Percentiles rank a stretch among this genome's conserved stretches.
phyloP scores from a whole-genome alignment of 1,284 basidiomycete genomes.

The Erythrobasidium hasegawianum region DNA sequence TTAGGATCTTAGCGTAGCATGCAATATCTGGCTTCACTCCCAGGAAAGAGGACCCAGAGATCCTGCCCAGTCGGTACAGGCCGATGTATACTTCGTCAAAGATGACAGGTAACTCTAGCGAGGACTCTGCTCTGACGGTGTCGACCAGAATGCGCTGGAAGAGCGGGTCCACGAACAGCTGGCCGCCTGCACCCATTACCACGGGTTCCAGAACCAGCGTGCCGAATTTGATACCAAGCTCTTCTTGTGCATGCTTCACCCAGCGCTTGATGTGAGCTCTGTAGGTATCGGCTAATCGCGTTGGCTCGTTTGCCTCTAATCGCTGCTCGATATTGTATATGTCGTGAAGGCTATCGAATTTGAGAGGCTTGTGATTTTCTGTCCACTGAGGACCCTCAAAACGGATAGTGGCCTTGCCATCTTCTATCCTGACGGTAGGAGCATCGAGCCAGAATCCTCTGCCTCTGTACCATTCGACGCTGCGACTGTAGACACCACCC shows the following conservation, averaged over 20 bases:
- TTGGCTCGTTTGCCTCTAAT: slow-evolving; percentile 52
- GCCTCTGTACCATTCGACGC: slow-evolving; percentile 90
- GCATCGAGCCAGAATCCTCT: slow-evolving; percentile 92
- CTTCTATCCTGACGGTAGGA: slow-evolving; percentile 66
- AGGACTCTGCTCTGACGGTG: slow-evolving; percentile 57
- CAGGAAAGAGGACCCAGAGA: slow-evolving; percentile 63
- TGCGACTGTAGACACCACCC: slow-evolving; percentile 71
- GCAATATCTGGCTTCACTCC: slow-evolving; percentile 77
- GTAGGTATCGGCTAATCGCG: slow-evolving; percentile 62
- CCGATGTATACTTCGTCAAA: slow-evolving; percentile 97
- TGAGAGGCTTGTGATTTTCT: background rate
- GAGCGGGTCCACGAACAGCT: slow-evolving; percentile 95
- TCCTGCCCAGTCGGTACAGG: slow-evolving; percentile 75
- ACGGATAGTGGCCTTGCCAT: slow-evolving; percentile 57
- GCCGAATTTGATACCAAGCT: slow-evolving; percentile 53
- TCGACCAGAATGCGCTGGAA: slow-evolving; percentile 88
- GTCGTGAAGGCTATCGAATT: slow-evolving; percentile 55
- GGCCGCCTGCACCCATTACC: slow-evolving; percentile 91
- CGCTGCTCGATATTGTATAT: slow-evolving; percentile 72
- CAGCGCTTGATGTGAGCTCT: slow-evolving; percentile 58
- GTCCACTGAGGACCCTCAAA: slow-evolving; percentile 42
- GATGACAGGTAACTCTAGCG: slow-evolving; percentile 78
- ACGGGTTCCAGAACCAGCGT: slow-evolving; percentile 88
- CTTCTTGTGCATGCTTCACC: slow-evolving; percentile 49
- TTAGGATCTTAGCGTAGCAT: slow-evolving; percentile 89